Conservation (phyloP, 192 early-diverging fungal species). For the Piromyces finnis region DNA sequence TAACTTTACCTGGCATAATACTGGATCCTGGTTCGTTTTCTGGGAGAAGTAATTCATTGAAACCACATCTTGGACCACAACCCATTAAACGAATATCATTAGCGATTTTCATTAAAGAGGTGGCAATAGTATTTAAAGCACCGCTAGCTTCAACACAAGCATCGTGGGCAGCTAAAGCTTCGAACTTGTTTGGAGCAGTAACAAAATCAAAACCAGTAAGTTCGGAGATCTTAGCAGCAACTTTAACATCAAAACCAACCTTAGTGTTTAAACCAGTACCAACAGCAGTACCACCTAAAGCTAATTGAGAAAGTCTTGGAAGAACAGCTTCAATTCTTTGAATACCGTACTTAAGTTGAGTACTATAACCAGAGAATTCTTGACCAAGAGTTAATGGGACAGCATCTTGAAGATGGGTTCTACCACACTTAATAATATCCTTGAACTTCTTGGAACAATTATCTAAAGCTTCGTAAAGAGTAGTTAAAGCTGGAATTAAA, state of each 20-base stretch:
- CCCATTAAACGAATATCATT: conserved; percentile 95
- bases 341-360: conserved; percentile 50
- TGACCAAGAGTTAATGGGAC: conserved; percentile 94
- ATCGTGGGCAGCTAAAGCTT: conserved; percentile 96
- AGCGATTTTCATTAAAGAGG: conserved; percentile 96
- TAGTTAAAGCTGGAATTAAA: conserved; percentile 70
- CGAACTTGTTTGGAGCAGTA: conserved; percentile 98
- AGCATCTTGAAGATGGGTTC: conserved; percentile 96
- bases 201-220: conserved; percentile 80
- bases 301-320: conserved; percentile 78
- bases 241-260: conserved; percentile 76
- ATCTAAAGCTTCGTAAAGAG: conserved; percentile 61
- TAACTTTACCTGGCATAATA: conserved; percentile 95
- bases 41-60: conserved; percentile 88
- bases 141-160: conserved; percentile 93
- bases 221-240: conserved; percentile 72
- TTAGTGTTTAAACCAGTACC: conserved; percentile 95
- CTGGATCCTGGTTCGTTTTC: conserved; percentile 99
- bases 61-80: conserved; percentile 82
- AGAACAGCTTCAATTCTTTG: conserved; percentile 68
- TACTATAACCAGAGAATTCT: conserved; percentile 94
- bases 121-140: conserved; percentile 84
- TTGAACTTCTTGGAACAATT: conserved; percentile 64
- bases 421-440: conserved; percentile 96
- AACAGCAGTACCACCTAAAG: conserved; percentile 92